Evolutionary conservation across 495 filamentous ascomycete species (phyloP).

Genomic region (Xanthoparmelia taractica): DNA sequence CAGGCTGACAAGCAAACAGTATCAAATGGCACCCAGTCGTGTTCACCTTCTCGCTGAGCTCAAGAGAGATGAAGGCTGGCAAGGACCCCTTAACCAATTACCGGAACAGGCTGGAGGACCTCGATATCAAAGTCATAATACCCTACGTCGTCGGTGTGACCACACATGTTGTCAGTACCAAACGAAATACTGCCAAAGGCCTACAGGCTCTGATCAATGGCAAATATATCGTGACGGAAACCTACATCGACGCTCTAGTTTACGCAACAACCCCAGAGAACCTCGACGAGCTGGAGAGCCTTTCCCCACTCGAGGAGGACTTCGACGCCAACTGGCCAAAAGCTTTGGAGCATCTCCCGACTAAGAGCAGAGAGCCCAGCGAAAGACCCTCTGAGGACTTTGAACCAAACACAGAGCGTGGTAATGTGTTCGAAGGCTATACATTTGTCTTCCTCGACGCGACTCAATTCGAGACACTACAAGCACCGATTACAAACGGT

Average conservation of each 20-base stretch:
- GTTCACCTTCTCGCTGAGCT: slow-evolving; percentile 73
- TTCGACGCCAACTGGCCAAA: slow-evolving; percentile 80
- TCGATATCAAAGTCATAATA: slow-evolving; percentile 77
- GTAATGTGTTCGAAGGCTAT: slow-evolving; percentile 74
- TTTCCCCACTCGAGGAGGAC: slow-evolving; percentile 69
- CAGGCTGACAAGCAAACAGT: slow-evolving; percentile 34
- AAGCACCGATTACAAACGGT: slow-evolving; percentile 65
- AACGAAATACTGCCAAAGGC: slow-evolving; percentile 80
- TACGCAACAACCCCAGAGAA: slow-evolving; percentile 55
- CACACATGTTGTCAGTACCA: slow-evolving; percentile 81
- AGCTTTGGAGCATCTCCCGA: slow-evolving; percentile 60
- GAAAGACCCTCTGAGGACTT: slow-evolving; percentile 56
- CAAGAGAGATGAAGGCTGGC: slow-evolving; percentile 57
- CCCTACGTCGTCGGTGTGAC: slow-evolving; percentile 63
- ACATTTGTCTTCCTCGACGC: slow-evolving; percentile 81
- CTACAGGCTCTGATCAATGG: slow-evolving; percentile 84
- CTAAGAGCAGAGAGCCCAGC: slow-evolving; percentile 63
- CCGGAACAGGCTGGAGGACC: slow-evolving; percentile 59
- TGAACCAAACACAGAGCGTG: slow-evolving; percentile 55
- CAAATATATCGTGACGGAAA: slow-evolving; percentile 69
- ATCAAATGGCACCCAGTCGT: slow-evolving; percentile 76
- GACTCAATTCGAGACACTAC: slow-evolving; percentile 69
- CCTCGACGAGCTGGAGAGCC: slow-evolving; percentile 43
- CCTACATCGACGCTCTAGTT: slow-evolving; percentile 64
- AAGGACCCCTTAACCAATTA: slow-evolving; percentile 57